Base-by-base conservation (phyloP, 805 yeast species). In the Ogataea saltuana region DNA sequence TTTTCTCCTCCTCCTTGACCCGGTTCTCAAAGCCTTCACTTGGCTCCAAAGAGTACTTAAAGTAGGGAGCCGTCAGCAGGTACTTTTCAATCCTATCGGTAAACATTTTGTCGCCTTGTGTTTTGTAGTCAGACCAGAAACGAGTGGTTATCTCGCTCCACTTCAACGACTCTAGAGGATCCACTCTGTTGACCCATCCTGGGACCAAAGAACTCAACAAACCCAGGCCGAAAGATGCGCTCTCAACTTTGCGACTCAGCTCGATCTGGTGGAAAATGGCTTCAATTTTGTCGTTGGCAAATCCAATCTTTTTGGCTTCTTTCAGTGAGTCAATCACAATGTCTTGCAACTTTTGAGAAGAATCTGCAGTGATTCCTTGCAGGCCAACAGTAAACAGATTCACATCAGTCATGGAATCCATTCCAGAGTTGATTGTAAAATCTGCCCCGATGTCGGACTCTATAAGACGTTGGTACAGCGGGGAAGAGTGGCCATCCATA, bases 191-290 rank as follows among this genome's bases (percentile, higher is more conserved):
- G 39, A 85, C 82, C 87, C 97, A 89, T 8, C 88, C 81, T 7
- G 96, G 87, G n/a, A 87, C 76, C 7, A 93, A 50, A 1, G 88
- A 75, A 59, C 80, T 80, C 25, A 91, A 69, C 35, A 91, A 61
- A 27, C 81, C 81, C 70, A 93, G 68, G 9, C 99, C 99, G 68
- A 88, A 93, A 47, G 87, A 86, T 0, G 98, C 83, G 53, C 84
- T 89, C 50, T 89, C 95, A 53, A 88, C 90, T 54, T 88, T 88
- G 60, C 88, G 83, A 26, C 80, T 66, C 22, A 93, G 67, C 61
- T 93, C 99, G 26, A 89, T 66, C 61, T 90, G 98, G 63, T 89
- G 95, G 28, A 93, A 71, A 38, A 91, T 78, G 0, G 96, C 98
- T 42, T 85, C 83, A n/a, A 93, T 75, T 55, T 88, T 80, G 12